Evolutionary conservation across 345 rosid species (phyloP).

Genomic region (Citrus australasica): DNA sequence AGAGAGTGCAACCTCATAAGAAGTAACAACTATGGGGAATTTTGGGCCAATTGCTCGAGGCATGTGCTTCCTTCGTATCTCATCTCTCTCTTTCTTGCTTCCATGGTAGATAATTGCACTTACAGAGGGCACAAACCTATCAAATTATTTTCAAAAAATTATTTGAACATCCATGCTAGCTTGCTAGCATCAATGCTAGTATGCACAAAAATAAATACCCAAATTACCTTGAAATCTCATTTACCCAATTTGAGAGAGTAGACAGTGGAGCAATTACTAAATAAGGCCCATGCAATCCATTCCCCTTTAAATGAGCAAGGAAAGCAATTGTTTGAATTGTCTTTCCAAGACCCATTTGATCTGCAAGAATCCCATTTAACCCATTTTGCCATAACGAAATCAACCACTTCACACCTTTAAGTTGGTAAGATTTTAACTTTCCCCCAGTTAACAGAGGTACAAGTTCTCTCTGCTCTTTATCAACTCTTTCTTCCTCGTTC

Average conservation of each 20-base stretch:
- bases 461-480: slow-evolving; percentile 77
- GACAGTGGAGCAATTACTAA: slow-evolving; percentile 95
- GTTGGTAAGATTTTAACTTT: slow-evolving; percentile 78
- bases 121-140: slow-evolving; percentile 76
- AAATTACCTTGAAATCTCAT: slow-evolving; percentile 72
- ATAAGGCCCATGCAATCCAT: slow-evolving; percentile 87
- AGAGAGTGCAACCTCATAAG: slow-evolving; percentile 81
- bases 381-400: slow-evolving; percentile 97
- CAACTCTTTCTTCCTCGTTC: slow-evolving; percentile 70
- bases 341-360: slow-evolving; percentile 99
- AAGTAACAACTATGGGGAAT: slow-evolving; percentile 82
- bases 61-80: slow-evolving; percentile 65
- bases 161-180: not conserved
- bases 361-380: slow-evolving; percentile 94
- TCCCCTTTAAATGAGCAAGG: slow-evolving; percentile 82
- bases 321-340: slow-evolving; percentile 95
- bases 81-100: slow-evolving; percentile 55
- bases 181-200: not conserved
- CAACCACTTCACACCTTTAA: slow-evolving; percentile 97
- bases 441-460: slow-evolving; percentile 91
- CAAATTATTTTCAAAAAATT: slow-evolving; percentile 5
- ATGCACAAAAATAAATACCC: not conserved
- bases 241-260: slow-evolving; percentile 91
- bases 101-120: slow-evolving; percentile 87
- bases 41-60: slow-evolving; percentile 67